These are phyloP conservation scores for Arabis hirsuta DNA, from an alignment of 345 rosid species.

Conservation along the genomic window DNA sequence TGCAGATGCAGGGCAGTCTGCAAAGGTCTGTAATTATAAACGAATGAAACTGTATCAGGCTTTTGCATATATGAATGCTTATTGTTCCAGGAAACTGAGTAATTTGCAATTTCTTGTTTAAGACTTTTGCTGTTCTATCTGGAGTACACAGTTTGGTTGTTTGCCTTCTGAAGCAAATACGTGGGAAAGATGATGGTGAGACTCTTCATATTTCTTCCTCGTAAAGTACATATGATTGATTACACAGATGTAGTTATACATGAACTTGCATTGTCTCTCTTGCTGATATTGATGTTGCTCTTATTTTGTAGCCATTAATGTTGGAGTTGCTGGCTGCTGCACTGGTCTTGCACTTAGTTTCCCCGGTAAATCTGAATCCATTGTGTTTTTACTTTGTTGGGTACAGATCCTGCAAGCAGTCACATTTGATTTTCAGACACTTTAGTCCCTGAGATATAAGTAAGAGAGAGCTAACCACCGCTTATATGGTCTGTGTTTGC, in stretches of 20 bases:
- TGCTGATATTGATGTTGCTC: background rate
- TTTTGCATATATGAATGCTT: slow-evolving; percentile 2
- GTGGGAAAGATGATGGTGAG: slow-evolving; percentile 97
- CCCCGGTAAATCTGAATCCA: slow-evolving; percentile 57
- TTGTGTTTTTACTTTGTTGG: background rate
- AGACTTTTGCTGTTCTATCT: slow-evolving; percentile 47
- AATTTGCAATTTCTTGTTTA: slow-evolving; percentile 50
- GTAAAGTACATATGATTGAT: background rate
- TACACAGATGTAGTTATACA: slow-evolving; percentile 1
- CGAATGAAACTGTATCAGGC: background rate
- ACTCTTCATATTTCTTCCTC: slow-evolving; percentile 9
- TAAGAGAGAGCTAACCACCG: background rate
- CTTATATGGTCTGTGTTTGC: slow-evolving; percentile 21
- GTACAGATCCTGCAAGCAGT: background rate
- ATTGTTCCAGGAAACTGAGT: slow-evolving; percentile 11
- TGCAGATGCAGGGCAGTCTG: slow-evolving; percentile 81
- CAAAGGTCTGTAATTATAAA: slow-evolving; percentile 55
- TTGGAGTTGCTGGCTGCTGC: slow-evolving; percentile 93
- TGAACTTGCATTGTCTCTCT: background rate
- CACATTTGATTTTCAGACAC: too few relatives aligned
- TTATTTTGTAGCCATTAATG: slow-evolving; percentile 69
- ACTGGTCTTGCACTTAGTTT: slow-evolving; percentile 87
- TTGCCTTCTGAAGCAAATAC: slow-evolving; percentile 71
- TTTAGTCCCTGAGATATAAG: background rate
- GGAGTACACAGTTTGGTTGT: slow-evolving; percentile 50